Conservation (phyloP, 805 yeast species). For the Candida alai region DNA sequence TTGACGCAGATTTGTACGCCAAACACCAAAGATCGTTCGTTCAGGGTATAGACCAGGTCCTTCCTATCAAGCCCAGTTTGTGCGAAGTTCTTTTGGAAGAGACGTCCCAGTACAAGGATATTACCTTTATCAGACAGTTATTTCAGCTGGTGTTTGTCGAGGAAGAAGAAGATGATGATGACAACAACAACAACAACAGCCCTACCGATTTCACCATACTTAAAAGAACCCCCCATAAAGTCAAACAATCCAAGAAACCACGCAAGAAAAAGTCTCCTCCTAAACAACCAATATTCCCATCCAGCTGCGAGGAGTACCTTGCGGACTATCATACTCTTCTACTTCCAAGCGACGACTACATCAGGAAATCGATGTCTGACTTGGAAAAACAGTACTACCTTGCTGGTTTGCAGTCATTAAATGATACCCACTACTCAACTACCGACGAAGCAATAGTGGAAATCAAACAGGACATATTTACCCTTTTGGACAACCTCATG, state of each 20-base stretch:
- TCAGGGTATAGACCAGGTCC: slow-evolving; percentile 53
- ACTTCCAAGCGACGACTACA: slow-evolving; percentile 30
- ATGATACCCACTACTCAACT: slow-evolving; percentile 16
- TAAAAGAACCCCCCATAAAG: no score
- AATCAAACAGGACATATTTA: slow-evolving; percentile 24
- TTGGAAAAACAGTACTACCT: slow-evolving; percentile 27
- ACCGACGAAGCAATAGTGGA: slow-evolving; percentile 31
- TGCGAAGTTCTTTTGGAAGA: slow-evolving; percentile 32
- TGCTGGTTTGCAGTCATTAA: slow-evolving; percentile 17
- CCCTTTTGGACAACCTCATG: slow-evolving; percentile 24
- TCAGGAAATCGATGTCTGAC: slow-evolving; percentile 22
- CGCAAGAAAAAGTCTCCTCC: slow-evolving; percentile 9
- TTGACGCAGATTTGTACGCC: slow-evolving; percentile 57
- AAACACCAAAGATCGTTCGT: slow-evolving; percentile 61
- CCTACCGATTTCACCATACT: slow-evolving; percentile 4
- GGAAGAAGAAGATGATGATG: slow-evolving; percentile 1
- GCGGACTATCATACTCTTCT: slow-evolving; percentile 25
- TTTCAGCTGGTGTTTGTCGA: slow-evolving; percentile 24
- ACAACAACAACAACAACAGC: background rate
- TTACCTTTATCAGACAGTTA: slow-evolving; percentile 24
- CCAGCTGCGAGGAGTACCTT: slow-evolving; percentile 27
- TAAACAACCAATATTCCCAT: slow-evolving; percentile 12
- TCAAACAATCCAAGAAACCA: slow-evolving; percentile 10
- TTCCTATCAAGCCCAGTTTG: slow-evolving; percentile 33
- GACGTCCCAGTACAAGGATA: background rate